Percentiles rank a stretch among this genome's conserved stretches.
Evolutionary conservation across 2,329 filamentous ascomycete species (phyloP).

Genomic region (Rhinocladiella similis): DNA sequence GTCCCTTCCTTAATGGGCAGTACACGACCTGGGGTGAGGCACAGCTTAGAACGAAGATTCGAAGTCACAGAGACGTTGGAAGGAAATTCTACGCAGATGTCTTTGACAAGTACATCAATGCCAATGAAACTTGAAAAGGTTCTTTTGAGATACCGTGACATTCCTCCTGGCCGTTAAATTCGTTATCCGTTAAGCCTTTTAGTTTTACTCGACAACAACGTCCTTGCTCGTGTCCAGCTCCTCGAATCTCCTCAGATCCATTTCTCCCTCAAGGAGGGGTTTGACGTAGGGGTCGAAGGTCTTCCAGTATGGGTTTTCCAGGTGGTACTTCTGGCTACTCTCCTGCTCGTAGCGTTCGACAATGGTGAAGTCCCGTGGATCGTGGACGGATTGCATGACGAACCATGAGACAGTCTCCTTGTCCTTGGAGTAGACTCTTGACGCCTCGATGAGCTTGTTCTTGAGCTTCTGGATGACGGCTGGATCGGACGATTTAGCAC

Average conservation of each 20-base stretch:
- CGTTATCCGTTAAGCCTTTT: not conserved
- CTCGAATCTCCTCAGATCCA: slow-evolving; percentile 68
- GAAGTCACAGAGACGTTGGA: slow-evolving; percentile 53
- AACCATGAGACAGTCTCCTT: slow-evolving; percentile 71
- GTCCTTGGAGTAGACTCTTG: slow-evolving; percentile 69
- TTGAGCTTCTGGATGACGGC: slow-evolving; percentile 66
- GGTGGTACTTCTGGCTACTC: slow-evolving; percentile 62
- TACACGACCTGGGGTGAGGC: slow-evolving; percentile 59
- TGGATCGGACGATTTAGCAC: slow-evolving; percentile 65
- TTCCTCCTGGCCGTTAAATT: not conserved
- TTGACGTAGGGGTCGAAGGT: slow-evolving; percentile 69
- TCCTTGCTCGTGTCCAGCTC: slow-evolving; percentile 58
- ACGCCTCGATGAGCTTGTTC: slow-evolving; percentile 74
- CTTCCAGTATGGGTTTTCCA: slow-evolving; percentile 72
- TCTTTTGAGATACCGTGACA: no score
- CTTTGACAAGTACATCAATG: slow-evolving; percentile 50
- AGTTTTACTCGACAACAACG: slow-evolving; percentile 21
- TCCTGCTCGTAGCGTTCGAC: slow-evolving; percentile 73
- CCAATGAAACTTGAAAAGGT: slow-evolving; percentile 31
- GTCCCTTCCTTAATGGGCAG: slow-evolving; percentile 50
- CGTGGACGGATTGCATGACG: slow-evolving; percentile 73
- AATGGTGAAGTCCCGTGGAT: slow-evolving; percentile 70
- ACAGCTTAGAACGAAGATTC: slow-evolving; percentile 55
- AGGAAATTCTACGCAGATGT: slow-evolving; percentile 49
- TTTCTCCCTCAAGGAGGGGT: slow-evolving; percentile 63